Conservation (phyloP, 495 filamentous ascomycete genomes). For the Penicillium subrubescens region DNA sequence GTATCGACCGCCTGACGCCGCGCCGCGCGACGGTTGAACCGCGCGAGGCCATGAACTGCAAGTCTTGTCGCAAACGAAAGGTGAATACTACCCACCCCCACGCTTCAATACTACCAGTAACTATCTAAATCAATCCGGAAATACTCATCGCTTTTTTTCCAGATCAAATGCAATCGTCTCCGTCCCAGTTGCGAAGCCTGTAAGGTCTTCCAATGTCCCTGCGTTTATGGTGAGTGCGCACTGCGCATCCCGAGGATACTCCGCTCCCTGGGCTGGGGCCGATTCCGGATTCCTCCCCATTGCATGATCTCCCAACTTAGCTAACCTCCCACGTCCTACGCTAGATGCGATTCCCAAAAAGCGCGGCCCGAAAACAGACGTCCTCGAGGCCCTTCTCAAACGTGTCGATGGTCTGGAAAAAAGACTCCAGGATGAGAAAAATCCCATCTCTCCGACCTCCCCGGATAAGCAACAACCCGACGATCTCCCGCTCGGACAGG, state of each 20-base stretch:
- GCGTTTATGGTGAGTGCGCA: slow-evolving; percentile 72
- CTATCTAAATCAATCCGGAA: not conserved
- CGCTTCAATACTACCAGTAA: not conserved
- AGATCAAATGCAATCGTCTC: slow-evolving; percentile 90
- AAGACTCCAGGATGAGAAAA: slow-evolving; percentile 68
- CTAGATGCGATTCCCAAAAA: slow-evolving; percentile 89
- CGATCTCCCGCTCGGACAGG: slow-evolving; percentile 12
- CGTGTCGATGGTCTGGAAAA: slow-evolving; percentile 83
- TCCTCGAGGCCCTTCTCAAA: slow-evolving; percentile 80
- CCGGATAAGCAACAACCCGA: slow-evolving; percentile 23
- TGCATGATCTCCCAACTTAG: not conserved
- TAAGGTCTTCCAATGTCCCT: slow-evolving; percentile 85
- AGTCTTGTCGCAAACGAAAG: slow-evolving; percentile 88
- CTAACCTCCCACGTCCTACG: not conserved
- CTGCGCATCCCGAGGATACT: slow-evolving; percentile 1
- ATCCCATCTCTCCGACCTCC: slow-evolving; percentile 50
- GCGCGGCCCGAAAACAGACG: slow-evolving; percentile 84
- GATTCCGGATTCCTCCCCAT: not conserved
- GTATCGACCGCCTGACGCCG: slow-evolving; percentile 78
- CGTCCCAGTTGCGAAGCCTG: slow-evolving; percentile 85
- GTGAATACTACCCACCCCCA: slow-evolving; percentile 36
- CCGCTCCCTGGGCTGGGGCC: not conserved
- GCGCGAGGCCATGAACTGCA: slow-evolving; percentile 91
- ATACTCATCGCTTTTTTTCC: slow-evolving; percentile 2
- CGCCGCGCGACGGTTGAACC: slow-evolving; percentile 74